Evolutionary conservation across 108 stramenopile genomes (phyloP).

Genomic region (Fragilaria crotonensis): DNA sequence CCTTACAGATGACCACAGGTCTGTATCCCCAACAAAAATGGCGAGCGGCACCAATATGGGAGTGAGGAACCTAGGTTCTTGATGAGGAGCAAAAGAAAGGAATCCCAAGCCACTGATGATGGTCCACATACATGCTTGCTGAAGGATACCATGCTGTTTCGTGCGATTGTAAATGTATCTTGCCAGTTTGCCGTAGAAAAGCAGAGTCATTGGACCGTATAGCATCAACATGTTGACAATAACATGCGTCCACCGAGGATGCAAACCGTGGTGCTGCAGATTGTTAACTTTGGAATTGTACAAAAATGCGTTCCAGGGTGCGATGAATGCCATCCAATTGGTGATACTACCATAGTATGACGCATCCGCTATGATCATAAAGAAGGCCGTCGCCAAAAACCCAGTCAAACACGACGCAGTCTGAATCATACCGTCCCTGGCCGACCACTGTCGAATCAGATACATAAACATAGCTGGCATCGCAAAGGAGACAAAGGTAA

Average conservation of each 20-base stretch:
- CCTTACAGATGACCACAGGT: neutral
- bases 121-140: constrained; percentile 16
- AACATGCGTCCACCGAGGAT: constrained; percentile 64
- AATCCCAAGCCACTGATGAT: constrained; percentile 42
- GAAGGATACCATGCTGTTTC: neutral
- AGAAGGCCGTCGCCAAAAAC: constrained; percentile 22
- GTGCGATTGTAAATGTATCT: neutral
- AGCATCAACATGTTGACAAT: constrained; percentile 75
- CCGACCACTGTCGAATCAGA: constrained; percentile 2
- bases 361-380: constrained; percentile 32
- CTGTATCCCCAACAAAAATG: constrained; percentile 25
- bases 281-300: constrained; percentile 67
- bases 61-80: constrained; percentile 75
- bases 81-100: constrained; percentile 71
- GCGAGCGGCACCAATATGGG: constrained; percentile 54
- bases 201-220: constrained; percentile 54
- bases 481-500: constrained; percentile 72
- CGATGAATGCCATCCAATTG: constrained; percentile 14
- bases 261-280: constrained; percentile 66
- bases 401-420: neutral
- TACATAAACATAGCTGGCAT: constrained; percentile 38
- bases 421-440: constrained; percentile 8
- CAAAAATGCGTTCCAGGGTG: constrained; percentile 64
- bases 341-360: constrained; percentile 24
- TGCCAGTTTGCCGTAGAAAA: constrained; percentile 12